Percentiles rank a stretch among this genome's conserved stretches.
phyloP scores from a whole-genome alignment of 352 stramenopile genomes.

The Globisporangium radiosum region DNA sequence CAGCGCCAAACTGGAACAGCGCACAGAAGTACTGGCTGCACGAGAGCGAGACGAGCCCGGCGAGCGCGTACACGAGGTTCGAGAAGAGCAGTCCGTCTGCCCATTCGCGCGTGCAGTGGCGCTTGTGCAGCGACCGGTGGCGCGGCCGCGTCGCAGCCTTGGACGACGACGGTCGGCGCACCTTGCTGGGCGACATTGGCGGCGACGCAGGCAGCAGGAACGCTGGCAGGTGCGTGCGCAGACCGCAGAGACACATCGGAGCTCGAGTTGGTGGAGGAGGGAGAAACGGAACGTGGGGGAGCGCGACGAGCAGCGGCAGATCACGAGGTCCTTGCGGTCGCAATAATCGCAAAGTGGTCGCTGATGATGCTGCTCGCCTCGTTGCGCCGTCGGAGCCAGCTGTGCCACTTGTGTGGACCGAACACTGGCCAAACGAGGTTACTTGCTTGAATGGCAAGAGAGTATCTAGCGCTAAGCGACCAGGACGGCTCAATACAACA shows the following conservation, averaged over 20 bases:
- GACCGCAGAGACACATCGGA: constrained; percentile 31
- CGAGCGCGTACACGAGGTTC: constrained; percentile 71
- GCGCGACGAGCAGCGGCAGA: too few species aligned
- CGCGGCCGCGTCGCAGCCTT: constrained; percentile 19
- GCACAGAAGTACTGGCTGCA: constrained; percentile 70
- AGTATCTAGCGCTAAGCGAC: background rate
- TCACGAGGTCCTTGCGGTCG: background rate
- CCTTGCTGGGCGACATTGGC: constrained; percentile 7
- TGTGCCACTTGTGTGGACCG: too few species aligned
- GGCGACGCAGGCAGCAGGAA: constrained; percentile 13
- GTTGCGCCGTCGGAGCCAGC: background rate
- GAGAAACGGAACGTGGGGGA: background rate
- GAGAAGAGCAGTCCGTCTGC: constrained; percentile 77
- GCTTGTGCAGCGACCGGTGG: constrained; percentile 24
- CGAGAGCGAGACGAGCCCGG: constrained; percentile 60
- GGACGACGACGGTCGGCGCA: constrained; percentile 27
- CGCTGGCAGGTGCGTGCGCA: constrained; percentile 16
- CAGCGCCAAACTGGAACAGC: constrained; percentile 58
- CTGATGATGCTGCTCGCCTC: background rate
- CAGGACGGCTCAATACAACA: background rate
- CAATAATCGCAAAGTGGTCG: constrained; percentile 2
- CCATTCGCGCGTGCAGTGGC: constrained; percentile 45
- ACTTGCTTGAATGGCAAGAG: background rate
- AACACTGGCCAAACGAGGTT: too few species aligned
- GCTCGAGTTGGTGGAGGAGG: background rate